Conservation (phyloP, 768 basidiomycete species). For the Suillus plorans region DNA sequence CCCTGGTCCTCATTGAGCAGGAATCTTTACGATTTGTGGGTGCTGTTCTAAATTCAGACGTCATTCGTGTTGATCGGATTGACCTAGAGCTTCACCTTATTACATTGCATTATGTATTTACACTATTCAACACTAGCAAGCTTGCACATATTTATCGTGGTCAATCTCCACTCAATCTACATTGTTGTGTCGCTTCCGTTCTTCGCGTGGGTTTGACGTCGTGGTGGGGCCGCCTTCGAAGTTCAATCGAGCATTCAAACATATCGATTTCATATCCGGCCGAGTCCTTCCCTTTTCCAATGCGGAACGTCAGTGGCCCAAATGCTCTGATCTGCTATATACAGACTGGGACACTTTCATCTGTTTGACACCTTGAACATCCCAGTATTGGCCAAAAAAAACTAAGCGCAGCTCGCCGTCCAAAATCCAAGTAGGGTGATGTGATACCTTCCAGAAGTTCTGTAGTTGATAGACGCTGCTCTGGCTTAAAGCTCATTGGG, state of each 20-base stretch:
- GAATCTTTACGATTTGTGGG: background rate
- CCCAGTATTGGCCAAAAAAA: too few species aligned
- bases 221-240: slow-evolving; percentile 2
- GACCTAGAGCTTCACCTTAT: background rate
- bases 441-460: slow-evolving; percentile 9
- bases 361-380: slow-evolving; percentile 15
- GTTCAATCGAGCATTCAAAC: slow-evolving; percentile 16
- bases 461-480: slow-evolving; percentile 37
- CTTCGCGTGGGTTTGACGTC: background rate
- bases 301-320: slow-evolving; percentile 29
- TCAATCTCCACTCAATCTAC: slow-evolving; percentile 4
- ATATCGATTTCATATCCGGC: slow-evolving; percentile 31
- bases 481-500: slow-evolving; percentile 53
- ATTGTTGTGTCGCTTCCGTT: background rate
- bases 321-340: slow-evolving; percentile 32
- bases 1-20: background rate
- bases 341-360: slow-evolving; percentile 33
- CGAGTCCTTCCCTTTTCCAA: slow-evolving; percentile 27
- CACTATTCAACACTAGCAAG: background rate
- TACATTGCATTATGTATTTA: too few species aligned
- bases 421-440: slow-evolving; percentile 21
- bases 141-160: background rate
- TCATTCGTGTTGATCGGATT: background rate
- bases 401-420: slow-evolving; percentile 18
- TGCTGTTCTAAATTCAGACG: background rate